Percentiles rank a stretch among this genome's conserved stretches.
phyloP scores from a whole-genome alignment of 768 basidiomycete species.

The Serendipita vermifera region DNA sequence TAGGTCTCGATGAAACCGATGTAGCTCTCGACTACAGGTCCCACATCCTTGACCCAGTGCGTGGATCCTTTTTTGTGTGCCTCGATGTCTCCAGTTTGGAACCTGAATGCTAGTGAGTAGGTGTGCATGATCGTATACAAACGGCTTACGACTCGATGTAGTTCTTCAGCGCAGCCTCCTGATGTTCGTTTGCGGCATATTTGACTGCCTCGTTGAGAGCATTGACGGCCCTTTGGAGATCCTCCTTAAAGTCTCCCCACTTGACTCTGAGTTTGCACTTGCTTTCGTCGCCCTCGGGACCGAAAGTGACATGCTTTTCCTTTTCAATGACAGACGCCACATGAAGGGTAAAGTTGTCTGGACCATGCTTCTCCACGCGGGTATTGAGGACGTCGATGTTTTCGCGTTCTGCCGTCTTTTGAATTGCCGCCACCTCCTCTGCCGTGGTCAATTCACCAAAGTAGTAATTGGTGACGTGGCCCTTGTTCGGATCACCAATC shows the following conservation, averaged over 20 bases:
- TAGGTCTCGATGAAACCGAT: slow-evolving; percentile 80
- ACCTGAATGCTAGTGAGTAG: slow-evolving; percentile 30
- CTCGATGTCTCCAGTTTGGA: slow-evolving; percentile 63
- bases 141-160: slow-evolving; percentile 61
- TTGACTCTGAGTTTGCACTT: slow-evolving; percentile 41
- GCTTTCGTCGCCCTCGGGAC: slow-evolving; percentile 35
- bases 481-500: slow-evolving; percentile 62
- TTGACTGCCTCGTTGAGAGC: slow-evolving; percentile 61
- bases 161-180: slow-evolving; percentile 56
- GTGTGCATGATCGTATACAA: background rate
- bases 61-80: slow-evolving; percentile 66
- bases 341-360: slow-evolving; percentile 50
- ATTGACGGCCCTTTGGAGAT: slow-evolving; percentile 40
- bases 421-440: slow-evolving; percentile 63
- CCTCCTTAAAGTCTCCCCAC: slow-evolving; percentile 60
- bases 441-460: slow-evolving; percentile 54
- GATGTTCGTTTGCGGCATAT: slow-evolving; percentile 59
- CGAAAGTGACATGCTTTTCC: slow-evolving; percentile 22
- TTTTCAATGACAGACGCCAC: slow-evolving; percentile 51
- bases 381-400: slow-evolving; percentile 73
- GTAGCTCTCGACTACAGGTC: slow-evolving; percentile 79
- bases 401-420: slow-evolving; percentile 59
- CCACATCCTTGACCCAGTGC: slow-evolving; percentile 77
- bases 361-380: slow-evolving; percentile 57
- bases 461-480: slow-evolving; percentile 79